Evolutionary conservation across 495 filamentous ascomycete genomes (phyloP).

Genomic region (Annulohypoxylon maeteangense): DNA sequence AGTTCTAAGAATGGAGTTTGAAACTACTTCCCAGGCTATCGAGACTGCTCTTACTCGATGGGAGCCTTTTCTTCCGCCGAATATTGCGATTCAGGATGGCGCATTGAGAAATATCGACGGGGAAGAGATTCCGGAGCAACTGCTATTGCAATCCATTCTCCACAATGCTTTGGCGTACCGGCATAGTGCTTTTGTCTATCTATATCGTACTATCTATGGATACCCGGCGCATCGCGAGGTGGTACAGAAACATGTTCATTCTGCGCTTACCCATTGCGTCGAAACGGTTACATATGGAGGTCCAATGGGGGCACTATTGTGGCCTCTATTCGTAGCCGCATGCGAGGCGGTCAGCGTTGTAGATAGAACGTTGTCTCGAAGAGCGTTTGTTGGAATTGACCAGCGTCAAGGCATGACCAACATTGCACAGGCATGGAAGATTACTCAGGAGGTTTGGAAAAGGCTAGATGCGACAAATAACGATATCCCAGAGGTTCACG

Average conservation of each 20-base stretch:
- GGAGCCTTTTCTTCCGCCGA: constrained; percentile 58
- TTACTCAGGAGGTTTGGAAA: constrained; percentile 68
- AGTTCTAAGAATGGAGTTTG: constrained; percentile 65
- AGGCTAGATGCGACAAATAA: constrained; percentile 50
- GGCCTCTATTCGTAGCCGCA: constrained; percentile 69
- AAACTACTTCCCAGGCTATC: constrained; percentile 64
- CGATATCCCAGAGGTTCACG: constrained; percentile 31
- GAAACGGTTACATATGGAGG: constrained; percentile 62
- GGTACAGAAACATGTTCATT: constrained; percentile 63
- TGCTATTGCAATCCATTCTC: constrained; percentile 59
- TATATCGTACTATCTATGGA: constrained; percentile 65
- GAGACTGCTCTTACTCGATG: constrained; percentile 66
- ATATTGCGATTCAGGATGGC: constrained; percentile 19
- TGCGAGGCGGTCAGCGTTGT: constrained; percentile 61
- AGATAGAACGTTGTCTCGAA: constrained; percentile 57
- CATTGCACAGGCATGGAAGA: constrained; percentile 66
- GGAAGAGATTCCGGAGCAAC: constrained; percentile 44
- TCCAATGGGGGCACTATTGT: constrained; percentile 68
- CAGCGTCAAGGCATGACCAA: constrained; percentile 70
- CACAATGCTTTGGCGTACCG: constrained; percentile 72
- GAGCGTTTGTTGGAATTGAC: constrained; percentile 61
- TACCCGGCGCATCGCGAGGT: constrained; percentile 54
- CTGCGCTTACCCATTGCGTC: constrained; percentile 62
- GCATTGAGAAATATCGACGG: constrained; percentile 17
- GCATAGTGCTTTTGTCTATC: constrained; percentile 68